Conservation (phyloP, 1,139 yeast genomes). For the Geotrichum fermentans region DNA sequence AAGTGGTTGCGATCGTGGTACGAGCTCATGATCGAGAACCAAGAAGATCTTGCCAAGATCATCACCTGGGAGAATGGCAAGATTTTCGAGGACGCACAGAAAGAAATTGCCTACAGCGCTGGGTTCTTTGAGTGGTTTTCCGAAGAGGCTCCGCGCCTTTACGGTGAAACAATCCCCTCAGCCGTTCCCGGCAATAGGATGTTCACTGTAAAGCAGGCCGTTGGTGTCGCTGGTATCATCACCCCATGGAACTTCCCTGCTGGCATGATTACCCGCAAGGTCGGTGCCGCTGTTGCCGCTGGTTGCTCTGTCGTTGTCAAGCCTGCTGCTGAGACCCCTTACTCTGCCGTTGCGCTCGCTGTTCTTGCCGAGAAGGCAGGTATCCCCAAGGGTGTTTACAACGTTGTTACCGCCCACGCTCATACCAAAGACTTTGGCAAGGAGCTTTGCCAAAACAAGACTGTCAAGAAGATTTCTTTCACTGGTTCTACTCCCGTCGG, state of each 20-base stretch:
- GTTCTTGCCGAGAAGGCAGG: constrained; percentile 73
- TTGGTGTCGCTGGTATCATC: constrained; percentile 85
- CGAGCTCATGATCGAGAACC: constrained; percentile 57
- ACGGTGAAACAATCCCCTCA: constrained; percentile 71
- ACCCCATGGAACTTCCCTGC: constrained; percentile 97
- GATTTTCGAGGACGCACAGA: constrained; percentile 66
- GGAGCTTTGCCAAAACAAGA: constrained; percentile 62
- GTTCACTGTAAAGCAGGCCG: constrained; percentile 66
- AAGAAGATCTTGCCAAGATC: constrained; percentile 68
- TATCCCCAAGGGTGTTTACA: constrained; percentile 77
- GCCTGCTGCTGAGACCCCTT: constrained; percentile 88
- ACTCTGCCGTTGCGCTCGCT: constrained; percentile 78
- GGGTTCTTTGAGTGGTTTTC: constrained; percentile 82
- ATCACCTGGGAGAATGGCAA: constrained; percentile 83
- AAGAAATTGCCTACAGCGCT: constrained; percentile 74
- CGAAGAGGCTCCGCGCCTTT: constrained; percentile 74
- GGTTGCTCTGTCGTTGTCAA: constrained; percentile 89
- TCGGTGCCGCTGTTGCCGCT: constrained; percentile 88
- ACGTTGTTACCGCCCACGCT: constrained; percentile 59
- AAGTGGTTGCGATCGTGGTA: constrained; percentile 59
- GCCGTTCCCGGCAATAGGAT: constrained; percentile 54
- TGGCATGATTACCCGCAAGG: constrained; percentile 89
- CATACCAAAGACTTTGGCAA: constrained; percentile 54
- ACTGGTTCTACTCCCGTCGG: constrained; percentile 91
- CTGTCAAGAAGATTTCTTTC: constrained; percentile 71